Evolutionary conservation across 2,329 filamentous ascomycete genomes (phyloP).

Genomic region (Rhinocladiella mackenziei): DNA sequence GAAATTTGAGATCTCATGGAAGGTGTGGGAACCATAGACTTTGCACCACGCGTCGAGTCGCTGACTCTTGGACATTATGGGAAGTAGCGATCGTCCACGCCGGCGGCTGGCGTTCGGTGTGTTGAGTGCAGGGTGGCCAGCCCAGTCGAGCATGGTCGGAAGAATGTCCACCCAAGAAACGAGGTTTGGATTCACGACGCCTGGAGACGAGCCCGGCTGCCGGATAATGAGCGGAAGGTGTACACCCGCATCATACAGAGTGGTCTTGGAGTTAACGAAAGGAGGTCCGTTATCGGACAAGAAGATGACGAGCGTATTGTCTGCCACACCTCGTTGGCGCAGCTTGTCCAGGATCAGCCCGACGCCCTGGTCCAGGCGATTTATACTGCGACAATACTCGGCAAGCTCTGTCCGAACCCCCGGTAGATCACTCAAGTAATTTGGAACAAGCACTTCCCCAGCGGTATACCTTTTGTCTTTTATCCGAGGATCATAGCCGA

Average conservation of each 20-base stretch:
- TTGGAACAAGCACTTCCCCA: slow-evolving; percentile 41
- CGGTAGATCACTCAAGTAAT: slow-evolving; percentile 41
- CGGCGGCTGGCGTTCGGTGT: no score
- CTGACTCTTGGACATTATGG: slow-evolving; percentile 32
- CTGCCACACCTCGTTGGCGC: slow-evolving; percentile 31
- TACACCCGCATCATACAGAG: slow-evolving; percentile 48
- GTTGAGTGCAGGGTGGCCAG: slow-evolving; percentile 21
- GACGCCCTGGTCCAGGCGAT: slow-evolving; percentile 42
- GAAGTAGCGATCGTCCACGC: slow-evolving; percentile 40
- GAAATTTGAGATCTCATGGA: slow-evolving; percentile 51
- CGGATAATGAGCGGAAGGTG: slow-evolving; percentile 44
- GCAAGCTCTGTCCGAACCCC: slow-evolving; percentile 43
- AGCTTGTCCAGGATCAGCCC: slow-evolving; percentile 41
- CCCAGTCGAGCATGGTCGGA: slow-evolving; percentile 46
- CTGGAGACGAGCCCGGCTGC: slow-evolving; percentile 31
- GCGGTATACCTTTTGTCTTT: slow-evolving; percentile 28
- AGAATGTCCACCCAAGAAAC: slow-evolving; percentile 48
- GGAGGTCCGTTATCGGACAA: slow-evolving; percentile 49
- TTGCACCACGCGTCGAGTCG: slow-evolving; percentile 33
- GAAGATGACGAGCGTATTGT: slow-evolving; percentile 46
- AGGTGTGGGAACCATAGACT: slow-evolving; percentile 51
- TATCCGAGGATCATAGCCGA: slow-evolving; percentile 32
- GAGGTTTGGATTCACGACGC: slow-evolving; percentile 42
- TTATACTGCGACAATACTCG: slow-evolving; percentile 43
- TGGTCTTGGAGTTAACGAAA: slow-evolving; percentile 52